phyloP scores from a whole-genome alignment of 768 basidiomycete genomes.

The Sarcomyxa edulis region DNA sequence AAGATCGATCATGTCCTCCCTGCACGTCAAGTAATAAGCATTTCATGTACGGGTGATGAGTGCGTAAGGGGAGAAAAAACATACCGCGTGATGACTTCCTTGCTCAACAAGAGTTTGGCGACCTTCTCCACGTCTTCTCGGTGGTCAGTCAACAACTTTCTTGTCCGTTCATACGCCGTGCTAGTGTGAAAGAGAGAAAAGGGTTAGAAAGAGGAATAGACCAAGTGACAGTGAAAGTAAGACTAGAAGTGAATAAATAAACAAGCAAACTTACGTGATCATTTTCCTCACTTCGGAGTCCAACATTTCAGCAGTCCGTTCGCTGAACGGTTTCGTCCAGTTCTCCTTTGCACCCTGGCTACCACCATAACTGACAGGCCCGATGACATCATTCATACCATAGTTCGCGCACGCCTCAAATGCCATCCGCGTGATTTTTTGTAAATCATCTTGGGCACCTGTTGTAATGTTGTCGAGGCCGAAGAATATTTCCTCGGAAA shows the following conservation, averaged over 20 bases:
- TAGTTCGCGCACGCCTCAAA: constrained; percentile 95
- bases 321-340: constrained; percentile 98
- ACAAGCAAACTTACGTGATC: constrained; percentile 55
- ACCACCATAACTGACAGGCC: constrained; percentile 96
- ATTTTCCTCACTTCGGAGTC: constrained; percentile 92
- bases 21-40: constrained; percentile 20
- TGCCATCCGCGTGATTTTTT: constrained; percentile 97
- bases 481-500: constrained; percentile 98
- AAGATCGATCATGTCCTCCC: constrained; percentile 83
- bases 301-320: constrained; percentile 93
- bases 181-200: constrained; percentile 25
- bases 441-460: constrained; percentile 96
- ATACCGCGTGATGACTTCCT: constrained; percentile 92
- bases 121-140: constrained; percentile 91
- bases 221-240: too few relatives aligned
- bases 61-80: constrained; percentile 15
- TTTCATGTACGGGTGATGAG: not conserved
- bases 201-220: too few relatives aligned
- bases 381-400: constrained; percentile 93
- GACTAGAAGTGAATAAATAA: too few relatives aligned
- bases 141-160: constrained; percentile 72
- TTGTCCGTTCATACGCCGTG: constrained; percentile 80
- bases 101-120: constrained; percentile 83
- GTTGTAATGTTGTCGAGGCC: constrained; percentile 89
- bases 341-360: constrained; percentile 75